Evolutionary conservation across 2,329 filamentous ascomycete species (phyloP).

Genomic region (Fusarium luffae): DNA sequence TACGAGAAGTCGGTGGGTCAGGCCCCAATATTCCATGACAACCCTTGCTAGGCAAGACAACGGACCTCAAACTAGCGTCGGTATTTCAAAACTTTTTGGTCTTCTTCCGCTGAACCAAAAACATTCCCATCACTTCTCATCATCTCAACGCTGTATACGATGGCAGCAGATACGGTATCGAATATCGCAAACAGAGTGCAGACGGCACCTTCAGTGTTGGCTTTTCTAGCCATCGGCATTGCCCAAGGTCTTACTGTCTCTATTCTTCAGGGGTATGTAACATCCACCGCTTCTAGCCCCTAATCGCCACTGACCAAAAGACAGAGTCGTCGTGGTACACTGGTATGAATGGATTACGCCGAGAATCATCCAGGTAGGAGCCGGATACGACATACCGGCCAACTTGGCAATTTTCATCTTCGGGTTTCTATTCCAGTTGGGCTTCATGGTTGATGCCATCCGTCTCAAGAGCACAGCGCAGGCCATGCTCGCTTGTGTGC

Average conservation of each 20-base stretch:
- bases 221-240: background rate
- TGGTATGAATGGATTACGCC: conserved; percentile 10
- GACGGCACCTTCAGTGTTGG: background rate
- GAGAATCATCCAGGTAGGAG: background rate
- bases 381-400: background rate
- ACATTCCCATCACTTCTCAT: background rate
- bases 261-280: conserved; percentile 1
- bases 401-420: conserved; percentile 10
- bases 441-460: conserved; percentile 10
- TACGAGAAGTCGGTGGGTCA: background rate
- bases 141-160: background rate
- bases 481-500: background rate
- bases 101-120: background rate
- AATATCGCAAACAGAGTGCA: background rate
- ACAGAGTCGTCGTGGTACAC: background rate
- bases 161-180: background rate
- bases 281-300: background rate
- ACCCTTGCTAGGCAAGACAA: background rate
- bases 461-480: conserved; percentile 13
- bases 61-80: background rate
- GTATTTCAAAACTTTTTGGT: background rate
- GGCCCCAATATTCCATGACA: background rate
- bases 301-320: background rate
- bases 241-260: background rate
- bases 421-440: conserved; percentile 1